Evolutionary conservation across 139 green algal genomes (phyloP), one percentile per base, ranked within the genome.

Genomic region (Chlorella ohadii): DNA sequence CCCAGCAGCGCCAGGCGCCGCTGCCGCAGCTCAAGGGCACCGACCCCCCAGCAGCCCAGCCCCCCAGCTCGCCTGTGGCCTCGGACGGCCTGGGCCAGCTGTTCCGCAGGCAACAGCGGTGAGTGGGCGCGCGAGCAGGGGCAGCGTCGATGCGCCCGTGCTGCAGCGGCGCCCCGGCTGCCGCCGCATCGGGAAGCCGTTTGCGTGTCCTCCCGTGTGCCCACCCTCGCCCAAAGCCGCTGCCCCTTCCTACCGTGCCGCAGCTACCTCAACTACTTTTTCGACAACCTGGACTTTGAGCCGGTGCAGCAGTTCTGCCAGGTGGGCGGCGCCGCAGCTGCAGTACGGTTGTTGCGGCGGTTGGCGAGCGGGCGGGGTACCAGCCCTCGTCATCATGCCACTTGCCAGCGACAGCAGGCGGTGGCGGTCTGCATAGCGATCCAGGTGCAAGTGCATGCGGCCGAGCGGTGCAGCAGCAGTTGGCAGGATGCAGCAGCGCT

Each of bases 191-290:
- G 31, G 33, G 65, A 2, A 44, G 31, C n/a, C 65, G 33, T n/a
- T 9, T 13, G 11, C 51, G 51, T 22, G 12, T 23, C 12, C 51
- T 4, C 2, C 51, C 51, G 2, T 2, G 3, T 22, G 51, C 51
- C 11, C 51, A 59, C 36, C 27, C 31, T 41, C 5, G 51, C 51
- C 31, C n/a, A 19, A 31, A 7, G 22, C 51, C n/a, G 27, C 47
- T 17, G n/a, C 19, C 11, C 4, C 6, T 41, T 73, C 31, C 71
- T 81, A 17, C 41, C 55, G 36, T 41, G 15, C 27, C 51, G 78
- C 85, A 93, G 87, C 67, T 91, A 86, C 67, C 83, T 93, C 41
- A 87, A 92, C 41, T 87, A 82, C 78, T 93, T 92, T 74, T 93
- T 93, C 64, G 84, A 91, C 36, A 82, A 89, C 41, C 72, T 93